A percentile compares a stretch with the other conserved stretches of the same genome.
phyloP scores from a whole-genome alignment of 306 rosid genomes.

The Pterocarpus macrocarpus region DNA sequence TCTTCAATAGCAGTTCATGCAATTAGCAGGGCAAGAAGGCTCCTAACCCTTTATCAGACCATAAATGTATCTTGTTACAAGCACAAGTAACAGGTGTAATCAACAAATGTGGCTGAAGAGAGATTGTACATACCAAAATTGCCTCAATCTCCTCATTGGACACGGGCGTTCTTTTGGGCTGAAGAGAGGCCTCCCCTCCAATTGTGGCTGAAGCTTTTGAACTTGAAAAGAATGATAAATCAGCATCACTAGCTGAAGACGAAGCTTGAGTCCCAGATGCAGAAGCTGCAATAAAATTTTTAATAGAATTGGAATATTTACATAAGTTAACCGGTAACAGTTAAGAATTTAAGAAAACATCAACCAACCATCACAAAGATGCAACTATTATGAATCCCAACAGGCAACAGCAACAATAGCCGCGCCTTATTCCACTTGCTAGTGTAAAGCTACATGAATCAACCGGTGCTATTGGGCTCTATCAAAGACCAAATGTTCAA shows the following conservation, averaged over 20 bases:
- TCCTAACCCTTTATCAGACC: constrained; percentile 13
- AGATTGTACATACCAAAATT: constrained; percentile 73
- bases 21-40: neutral
- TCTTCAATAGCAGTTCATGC: constrained; percentile 14
- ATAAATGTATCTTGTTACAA: neutral
- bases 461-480: neutral
- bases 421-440: neutral
- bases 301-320: constrained; percentile 9
- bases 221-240: constrained; percentile 59
- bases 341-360: neutral
- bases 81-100: constrained; percentile 4
- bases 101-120: constrained; percentile 28
- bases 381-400: too few species aligned
- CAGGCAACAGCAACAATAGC: neutral
- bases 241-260: constrained; percentile 52
- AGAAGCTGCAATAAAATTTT: constrained; percentile 64
- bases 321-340: neutral
- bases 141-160: constrained; percentile 91
- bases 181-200: constrained; percentile 96
- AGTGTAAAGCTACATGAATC: neutral
- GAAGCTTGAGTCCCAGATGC: constrained; percentile 55
- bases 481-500: neutral
- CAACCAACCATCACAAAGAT: neutral
- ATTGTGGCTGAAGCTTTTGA: constrained; percentile 56
- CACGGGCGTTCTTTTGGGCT: constrained; percentile 88